These are phyloP conservation scores for Hanseniaspora meyeri DNA, from an alignment of 805 yeast species.

Conservation along the genomic window DNA sequence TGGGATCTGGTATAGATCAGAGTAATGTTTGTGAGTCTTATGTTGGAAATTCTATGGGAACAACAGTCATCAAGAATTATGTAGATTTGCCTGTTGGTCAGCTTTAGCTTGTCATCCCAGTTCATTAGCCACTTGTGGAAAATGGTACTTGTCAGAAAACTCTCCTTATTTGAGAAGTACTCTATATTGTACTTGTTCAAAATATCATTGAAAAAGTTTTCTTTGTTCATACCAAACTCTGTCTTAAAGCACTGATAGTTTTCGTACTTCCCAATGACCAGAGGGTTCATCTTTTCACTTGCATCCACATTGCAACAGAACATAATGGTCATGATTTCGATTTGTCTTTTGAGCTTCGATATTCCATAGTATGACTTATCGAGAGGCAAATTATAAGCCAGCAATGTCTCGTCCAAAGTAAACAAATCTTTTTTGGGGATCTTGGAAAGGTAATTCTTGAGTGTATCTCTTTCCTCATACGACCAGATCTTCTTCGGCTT, in stretches of 20 bases:
- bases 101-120: conserved; percentile 42
- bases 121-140: conserved; percentile 52
- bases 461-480: conserved; percentile 41
- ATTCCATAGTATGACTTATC: conserved; percentile 41
- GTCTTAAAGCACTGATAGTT: conserved; percentile 32
- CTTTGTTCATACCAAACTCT: conserved; percentile 20
- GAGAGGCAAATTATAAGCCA: conserved; percentile 48
- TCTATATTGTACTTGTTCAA: conserved; percentile 40
- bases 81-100: conserved; percentile 38
- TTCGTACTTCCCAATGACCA: conserved; percentile 49
- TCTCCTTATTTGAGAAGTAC: conserved; percentile 48
- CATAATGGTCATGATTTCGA: conserved; percentile 43
- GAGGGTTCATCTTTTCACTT: conserved; percentile 47
- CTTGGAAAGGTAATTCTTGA: conserved; percentile 36
- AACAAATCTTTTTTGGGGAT: conserved; percentile 43
- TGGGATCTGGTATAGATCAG: conserved; percentile 31
- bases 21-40: conserved; percentile 34
- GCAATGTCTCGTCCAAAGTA: conserved; percentile 47
- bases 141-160: conserved; percentile 51
- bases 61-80: conserved; percentile 50
- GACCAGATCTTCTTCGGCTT: conserved; percentile 47
- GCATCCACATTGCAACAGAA: conserved; percentile 53
- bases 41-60: conserved; percentile 46
- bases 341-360: conserved; percentile 27
- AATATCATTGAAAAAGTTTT: conserved; percentile 26